Evolutionary conservation across 768 basidiomycete species (phyloP), one percentile per base, ranked within the genome.

Genomic region (Mycena venus): DNA sequence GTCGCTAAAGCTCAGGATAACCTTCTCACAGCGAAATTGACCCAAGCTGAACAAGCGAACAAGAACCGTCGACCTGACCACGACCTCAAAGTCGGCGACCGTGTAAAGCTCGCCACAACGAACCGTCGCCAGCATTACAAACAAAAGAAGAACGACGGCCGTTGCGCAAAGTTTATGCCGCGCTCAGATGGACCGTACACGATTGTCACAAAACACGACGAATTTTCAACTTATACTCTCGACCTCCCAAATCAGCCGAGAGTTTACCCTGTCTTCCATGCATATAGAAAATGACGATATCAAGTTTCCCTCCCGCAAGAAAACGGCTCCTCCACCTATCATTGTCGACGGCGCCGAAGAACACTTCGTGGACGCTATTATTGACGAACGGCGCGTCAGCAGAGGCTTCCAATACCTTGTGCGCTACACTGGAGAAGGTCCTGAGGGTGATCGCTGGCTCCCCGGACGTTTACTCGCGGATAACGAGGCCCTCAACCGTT

Each of bases 81-180:
- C 7, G 8, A 31, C 0, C 86, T 81, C 73, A 34, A 78, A 0
- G 78, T 82, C 0, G 85, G 85, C 0, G 85, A 88, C 51, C 25
- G 36, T 0, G 86, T 89, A 1, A 76, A 85, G 74, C 74, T 89
- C 0, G 83, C 85, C 0, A 87, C 85, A 0, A 49, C 74, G 11
- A 75, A 88, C 55, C 77, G 80, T 0, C 76, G 78, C 0, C 10
- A 38, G 72, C 76, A 0, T 78, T 84, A 1, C 87, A 85, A 72
- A 81, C 80, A 40, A 23, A 14, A 78, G 1, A 65, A 74, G 19
- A 84, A 82, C 0, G 76, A 81, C 3, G 78, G 80, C 5, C 76
- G 80, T 0, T 84, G 84, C 0, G 85, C 84, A 0, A 89, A 89
- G 60, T 87, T 88, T 65, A 84, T 89, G 79, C 84, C 85, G 0